These are phyloP conservation scores for Eragrostis tef DNA, from an alignment of 202 grass and related monocot genomes.

Conservation along the genomic window DNA sequence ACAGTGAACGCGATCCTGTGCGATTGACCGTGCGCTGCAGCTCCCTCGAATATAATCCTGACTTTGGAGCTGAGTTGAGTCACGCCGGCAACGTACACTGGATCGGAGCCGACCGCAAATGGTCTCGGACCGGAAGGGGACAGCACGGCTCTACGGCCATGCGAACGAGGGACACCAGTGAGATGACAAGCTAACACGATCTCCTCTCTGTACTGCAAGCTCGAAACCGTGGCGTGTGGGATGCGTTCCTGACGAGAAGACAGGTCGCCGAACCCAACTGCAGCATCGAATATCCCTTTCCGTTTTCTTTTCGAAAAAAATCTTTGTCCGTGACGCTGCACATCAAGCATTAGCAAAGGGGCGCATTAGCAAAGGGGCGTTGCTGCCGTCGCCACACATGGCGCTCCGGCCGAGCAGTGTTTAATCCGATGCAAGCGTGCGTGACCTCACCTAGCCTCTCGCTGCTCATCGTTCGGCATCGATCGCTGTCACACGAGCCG, in stretches of 20 bases:
- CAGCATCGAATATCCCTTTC: neutral
- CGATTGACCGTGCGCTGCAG: neutral
- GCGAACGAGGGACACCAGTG: slow-evolving; percentile 40
- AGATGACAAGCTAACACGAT: slow-evolving; percentile 14
- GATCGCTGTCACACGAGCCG: slow-evolving; percentile 34
- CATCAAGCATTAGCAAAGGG: no score
- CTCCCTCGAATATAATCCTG: neutral
- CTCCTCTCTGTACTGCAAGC: neutral
- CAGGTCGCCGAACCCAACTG: neutral
- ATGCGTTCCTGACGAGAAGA: neutral
- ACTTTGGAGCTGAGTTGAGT: neutral
- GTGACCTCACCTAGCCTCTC: neutral
- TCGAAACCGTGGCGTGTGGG: neutral
- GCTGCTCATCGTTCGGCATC: neutral
- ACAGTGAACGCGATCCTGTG: neutral
- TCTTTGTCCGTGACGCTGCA: no score
- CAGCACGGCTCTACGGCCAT: slow-evolving; percentile 51
- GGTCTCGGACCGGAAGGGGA: slow-evolving; percentile 17
- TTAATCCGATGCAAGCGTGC: neutral
- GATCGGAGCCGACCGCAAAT: neutral
- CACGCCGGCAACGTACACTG: neutral
- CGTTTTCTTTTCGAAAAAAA: no score
- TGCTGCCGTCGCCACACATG: slow-evolving; percentile 19
- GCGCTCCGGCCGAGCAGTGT: slow-evolving; percentile 2
- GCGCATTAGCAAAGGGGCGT: neutral